Conservation (phyloP, 257 asterid species). For the Paulownia fortunei region DNA sequence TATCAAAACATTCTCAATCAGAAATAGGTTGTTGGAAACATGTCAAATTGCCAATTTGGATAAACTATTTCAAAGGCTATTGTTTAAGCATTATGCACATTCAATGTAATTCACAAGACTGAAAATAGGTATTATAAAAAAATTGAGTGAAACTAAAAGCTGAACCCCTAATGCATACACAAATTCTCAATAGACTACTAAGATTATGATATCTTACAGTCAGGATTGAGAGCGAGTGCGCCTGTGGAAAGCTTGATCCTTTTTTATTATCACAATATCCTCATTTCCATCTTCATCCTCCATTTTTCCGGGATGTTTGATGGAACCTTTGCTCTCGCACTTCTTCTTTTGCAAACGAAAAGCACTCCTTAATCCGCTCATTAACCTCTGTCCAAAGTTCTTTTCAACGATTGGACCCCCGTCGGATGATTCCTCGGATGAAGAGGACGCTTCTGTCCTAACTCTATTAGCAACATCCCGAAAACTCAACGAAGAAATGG, state of each 20-base stretch:
- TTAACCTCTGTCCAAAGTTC: constrained; percentile 56
- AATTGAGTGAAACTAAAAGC: not conserved
- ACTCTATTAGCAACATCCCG: constrained; percentile 35
- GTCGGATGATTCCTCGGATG: constrained; percentile 47
- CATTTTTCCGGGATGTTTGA: constrained; percentile 3
- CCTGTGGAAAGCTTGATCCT: constrained; percentile 44
- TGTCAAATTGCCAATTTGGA: too few species aligned
- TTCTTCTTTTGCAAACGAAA: constrained; percentile 63
- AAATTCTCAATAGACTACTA: not conserved
- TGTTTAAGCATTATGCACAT: not conserved
- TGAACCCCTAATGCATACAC: not conserved
- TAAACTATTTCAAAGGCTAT: too few species aligned
- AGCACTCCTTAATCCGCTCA: constrained; percentile 65
- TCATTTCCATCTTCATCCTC: constrained; percentile 20
- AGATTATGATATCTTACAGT: not conserved
- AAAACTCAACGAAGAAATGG: constrained; percentile 62
- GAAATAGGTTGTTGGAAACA: too few species aligned
- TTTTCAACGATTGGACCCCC: constrained; percentile 39
- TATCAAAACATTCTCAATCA: too few species aligned
- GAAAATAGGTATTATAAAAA: not conserved
- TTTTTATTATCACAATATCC: constrained; percentile 49
- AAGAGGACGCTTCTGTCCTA: constrained; percentile 36
- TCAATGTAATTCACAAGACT: not conserved
- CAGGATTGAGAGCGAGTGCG: constrained; percentile 35
- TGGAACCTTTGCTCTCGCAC: constrained; percentile 33